Base-by-base conservation (phyloP, 2,329 filamentous ascomycete genomes). In the Cercospora sp. region DNA sequence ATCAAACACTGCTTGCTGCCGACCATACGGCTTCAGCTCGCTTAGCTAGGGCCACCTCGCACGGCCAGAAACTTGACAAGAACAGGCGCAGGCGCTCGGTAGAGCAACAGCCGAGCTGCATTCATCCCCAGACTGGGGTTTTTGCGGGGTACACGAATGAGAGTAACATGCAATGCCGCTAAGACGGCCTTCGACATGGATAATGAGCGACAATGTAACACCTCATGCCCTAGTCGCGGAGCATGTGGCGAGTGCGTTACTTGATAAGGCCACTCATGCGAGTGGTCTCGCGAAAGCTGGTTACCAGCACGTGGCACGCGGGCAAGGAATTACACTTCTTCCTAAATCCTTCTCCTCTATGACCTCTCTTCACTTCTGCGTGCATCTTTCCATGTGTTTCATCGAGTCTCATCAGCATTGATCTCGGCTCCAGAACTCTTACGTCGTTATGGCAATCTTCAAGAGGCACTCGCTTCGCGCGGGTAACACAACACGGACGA, bases 401-500 rank as follows among this genome's bases (percentile, higher is more conserved):
- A 53, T 55, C 58, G 12, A 42, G 30, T 26, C 6, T 5, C 23
- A 60, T 26, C 31, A 60, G 5, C 58, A 36, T 40, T 26, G 31
- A 26, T 4, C 6, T 60, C 13, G 33, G 3, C 33, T 7, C 30
- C 58, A 45, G 13, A 26, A 23, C 16, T 12, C 40, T n/a, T 12
- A 28, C 40, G 28, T 42, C 28, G 33, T 16, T 16, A 71, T 72
- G 71, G 60, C 71, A 16, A 68, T 71, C 30, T 69, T 72, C 59
- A 69, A 71, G 69, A 71, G 64, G 36, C 48, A 69, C n/a, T 60
- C 61, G 26, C 59, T 72, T 28, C 67, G 67, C 33, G 69, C 67
- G 9, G 67, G 69, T 16, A 72, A 72, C 12, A 66, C 55, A 12
- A 68, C 70, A 5, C 53, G 70, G 13, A 72, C 70, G 0, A 62